Evolutionary conservation across 2,329 filamentous ascomycete species (phyloP).

Genomic region (Colletotrichum sp.): DNA sequence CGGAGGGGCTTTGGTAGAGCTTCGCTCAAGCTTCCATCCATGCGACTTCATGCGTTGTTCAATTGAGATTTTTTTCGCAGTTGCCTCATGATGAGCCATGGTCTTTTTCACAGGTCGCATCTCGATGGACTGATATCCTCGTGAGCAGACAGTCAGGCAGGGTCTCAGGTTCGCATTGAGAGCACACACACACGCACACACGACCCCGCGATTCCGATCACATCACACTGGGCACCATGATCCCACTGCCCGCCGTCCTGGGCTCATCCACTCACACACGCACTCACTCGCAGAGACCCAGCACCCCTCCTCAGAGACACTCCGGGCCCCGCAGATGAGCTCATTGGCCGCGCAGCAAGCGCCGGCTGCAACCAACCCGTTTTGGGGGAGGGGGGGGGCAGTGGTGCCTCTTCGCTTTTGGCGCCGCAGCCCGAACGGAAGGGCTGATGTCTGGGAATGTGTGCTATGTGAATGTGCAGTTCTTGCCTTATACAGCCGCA

Average conservation of each 20-base stretch:
- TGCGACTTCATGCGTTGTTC: neutral
- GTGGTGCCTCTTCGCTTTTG: neutral
- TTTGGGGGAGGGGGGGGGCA: neutral
- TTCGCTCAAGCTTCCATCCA: slow-evolving; percentile 3
- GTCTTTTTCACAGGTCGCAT: neutral
- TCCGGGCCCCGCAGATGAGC: neutral
- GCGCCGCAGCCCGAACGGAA: neutral
- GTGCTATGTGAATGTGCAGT: neutral
- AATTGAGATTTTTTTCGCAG: neutral
- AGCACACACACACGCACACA: neutral
- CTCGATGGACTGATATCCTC: neutral
- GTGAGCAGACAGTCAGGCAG: neutral
- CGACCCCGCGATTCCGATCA: slow-evolving; percentile 19
- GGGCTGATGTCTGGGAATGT: neutral
- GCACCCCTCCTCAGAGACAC: neutral
- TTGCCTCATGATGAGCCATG: neutral
- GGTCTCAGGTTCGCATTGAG: neutral
- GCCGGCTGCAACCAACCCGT: neutral
- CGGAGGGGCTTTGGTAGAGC: neutral
- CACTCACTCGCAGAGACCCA: neutral
- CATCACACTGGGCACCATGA: neutral
- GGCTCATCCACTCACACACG: neutral
- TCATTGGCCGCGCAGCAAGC: slow-evolving; percentile 10
- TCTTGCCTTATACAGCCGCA: neutral
- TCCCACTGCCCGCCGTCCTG: slow-evolving; percentile 9